These are phyloP conservation scores for Coniosporium apollinis DNA, from an alignment of 495 filamentous ascomycete genomes.

Conservation along the genomic window DNA sequence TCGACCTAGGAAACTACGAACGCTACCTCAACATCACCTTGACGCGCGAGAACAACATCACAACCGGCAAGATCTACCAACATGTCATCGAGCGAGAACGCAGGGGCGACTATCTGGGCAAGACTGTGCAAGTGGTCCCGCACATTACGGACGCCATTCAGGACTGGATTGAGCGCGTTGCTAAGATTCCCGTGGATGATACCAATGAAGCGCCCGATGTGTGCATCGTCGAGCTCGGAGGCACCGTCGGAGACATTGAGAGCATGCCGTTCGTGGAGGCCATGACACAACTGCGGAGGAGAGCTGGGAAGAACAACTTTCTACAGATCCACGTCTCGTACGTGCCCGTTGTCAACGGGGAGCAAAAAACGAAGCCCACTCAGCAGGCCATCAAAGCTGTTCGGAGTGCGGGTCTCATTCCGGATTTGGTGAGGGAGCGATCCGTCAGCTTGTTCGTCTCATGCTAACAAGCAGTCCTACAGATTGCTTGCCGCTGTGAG, in stretches of 20 bases:
- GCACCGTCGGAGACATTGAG: conserved; percentile 84
- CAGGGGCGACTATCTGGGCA: conserved; percentile 71
- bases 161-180: conserved; percentile 81
- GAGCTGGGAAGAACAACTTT: conserved; percentile 66
- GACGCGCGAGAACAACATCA: conserved; percentile 74
- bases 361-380: conserved; percentile 96
- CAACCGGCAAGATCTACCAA: conserved; percentile 88
- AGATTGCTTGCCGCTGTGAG: conserved; percentile 88
- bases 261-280: conserved; percentile 81
- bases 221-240: conserved; percentile 73
- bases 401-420: conserved; percentile 63
- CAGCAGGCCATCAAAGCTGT: conserved; percentile 74
- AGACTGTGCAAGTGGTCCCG: conserved; percentile 86
- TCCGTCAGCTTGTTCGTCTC: not conserved
- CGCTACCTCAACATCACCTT: conserved; percentile 59
- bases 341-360: conserved; percentile 53
- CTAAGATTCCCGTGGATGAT: conserved; percentile 74
- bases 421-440: conserved; percentile 46
- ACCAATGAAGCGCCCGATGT: conserved; percentile 69
- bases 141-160: conserved; percentile 84
- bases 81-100: conserved; percentile 70
- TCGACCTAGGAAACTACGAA: conserved; percentile 96
- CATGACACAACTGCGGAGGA: conserved; percentile 54
- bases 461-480: conserved; percentile 13
- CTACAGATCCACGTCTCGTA: conserved; percentile 70